Evolutionary conservation across 2,329 filamentous ascomycete species (phyloP), one percentile per base, ranked within the genome.

Genomic region (Epichloe gansuensis): DNA sequence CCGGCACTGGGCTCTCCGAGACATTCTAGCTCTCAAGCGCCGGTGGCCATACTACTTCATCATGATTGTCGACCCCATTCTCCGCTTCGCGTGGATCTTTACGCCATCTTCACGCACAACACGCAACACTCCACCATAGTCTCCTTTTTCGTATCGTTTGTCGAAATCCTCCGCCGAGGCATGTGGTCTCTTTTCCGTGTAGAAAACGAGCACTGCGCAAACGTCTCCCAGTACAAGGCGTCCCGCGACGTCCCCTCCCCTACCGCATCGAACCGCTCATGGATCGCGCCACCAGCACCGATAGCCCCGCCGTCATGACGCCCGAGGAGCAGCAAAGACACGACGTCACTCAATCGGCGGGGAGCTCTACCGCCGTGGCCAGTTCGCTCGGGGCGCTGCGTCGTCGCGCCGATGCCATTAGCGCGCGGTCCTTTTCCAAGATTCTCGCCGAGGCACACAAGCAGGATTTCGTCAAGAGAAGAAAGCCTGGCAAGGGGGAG

Each of bases 121-220:
- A 69, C 84, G 0, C 90, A 96, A 62, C 91, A 97, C 66, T 91
- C 86, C 1, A 86, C 87, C 3, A 66, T 90, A 2, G 78, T 90
- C 5, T 90, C 88, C 1, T 97, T 97, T 67, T 59, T 86, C 34
- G 81, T 96, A 15, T 77, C 80, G 2, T 71, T 96, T 3, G 80
- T 84, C 8, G 93, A 98, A 66, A 81, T 95, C 23, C 76, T 80
- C n/a, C 82, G 93, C 35, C 76, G 93, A 64, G 91, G 89, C 56
- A 81, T 96, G 64, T 98, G 93, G 93, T 84, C 86, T 0, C 74
- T 97, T 4, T 86, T 98, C 66, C 88, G 93, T 42, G 91, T 98
- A 28, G 93, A 98, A 68, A 98, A 98, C 67, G 93, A 98, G 62
- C 93, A 98, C 69, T 95, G 90, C 69, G 84, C 86, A 52, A 95